These are phyloP conservation scores for Exserohilum turcica DNA, from an alignment of 2,329 filamentous ascomycete genomes.

Conservation along the genomic window DNA sequence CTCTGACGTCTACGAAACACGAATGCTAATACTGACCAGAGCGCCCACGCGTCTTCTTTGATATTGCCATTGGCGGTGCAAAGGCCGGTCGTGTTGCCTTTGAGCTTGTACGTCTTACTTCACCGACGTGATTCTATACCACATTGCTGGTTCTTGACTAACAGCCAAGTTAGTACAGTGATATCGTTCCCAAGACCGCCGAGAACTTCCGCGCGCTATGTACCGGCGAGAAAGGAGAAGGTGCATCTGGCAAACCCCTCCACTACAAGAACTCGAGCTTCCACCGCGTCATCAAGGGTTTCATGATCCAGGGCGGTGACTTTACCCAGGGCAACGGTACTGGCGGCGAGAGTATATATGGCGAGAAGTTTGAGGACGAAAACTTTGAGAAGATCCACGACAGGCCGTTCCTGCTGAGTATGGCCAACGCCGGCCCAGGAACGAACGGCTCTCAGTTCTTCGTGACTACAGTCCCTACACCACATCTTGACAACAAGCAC, in stretches of 20 bases:
- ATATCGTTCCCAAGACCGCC: conserved; percentile 85
- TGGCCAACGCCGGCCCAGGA: conserved; percentile 96
- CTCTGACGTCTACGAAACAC: not conserved
- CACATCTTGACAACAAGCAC: conserved; percentile 94
- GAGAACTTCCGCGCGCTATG: conserved; percentile 96
- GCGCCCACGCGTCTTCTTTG: conserved; percentile 88
- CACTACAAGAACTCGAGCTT: conserved; percentile 92
- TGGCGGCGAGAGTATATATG: conserved; percentile 96
- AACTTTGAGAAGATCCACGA: conserved; percentile 93
- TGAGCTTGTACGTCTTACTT: conserved; percentile 68
- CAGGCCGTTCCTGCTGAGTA: conserved; percentile 89
- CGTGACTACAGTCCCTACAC: conserved; percentile 92
- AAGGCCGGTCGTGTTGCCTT: conserved; percentile 80
- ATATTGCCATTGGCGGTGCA: conserved; percentile 79
- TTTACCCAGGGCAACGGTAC: conserved; percentile 95
- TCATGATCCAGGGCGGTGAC: conserved; percentile 98
- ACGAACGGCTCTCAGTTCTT: conserved; percentile 99
- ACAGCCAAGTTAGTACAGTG: conserved; percentile 39
- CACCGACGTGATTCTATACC: not conserved
- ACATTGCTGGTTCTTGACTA: not conserved
- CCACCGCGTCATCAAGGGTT: conserved; percentile 96
- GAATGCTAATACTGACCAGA: conserved; percentile 45
- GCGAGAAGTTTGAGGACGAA: conserved; percentile 96
- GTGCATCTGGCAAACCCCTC: conserved; percentile 80
- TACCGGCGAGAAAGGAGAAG: conserved; percentile 89